phyloP scores from a whole-genome alignment of 2,329 filamentous ascomycete species.

The Saccharata proteae region DNA sequence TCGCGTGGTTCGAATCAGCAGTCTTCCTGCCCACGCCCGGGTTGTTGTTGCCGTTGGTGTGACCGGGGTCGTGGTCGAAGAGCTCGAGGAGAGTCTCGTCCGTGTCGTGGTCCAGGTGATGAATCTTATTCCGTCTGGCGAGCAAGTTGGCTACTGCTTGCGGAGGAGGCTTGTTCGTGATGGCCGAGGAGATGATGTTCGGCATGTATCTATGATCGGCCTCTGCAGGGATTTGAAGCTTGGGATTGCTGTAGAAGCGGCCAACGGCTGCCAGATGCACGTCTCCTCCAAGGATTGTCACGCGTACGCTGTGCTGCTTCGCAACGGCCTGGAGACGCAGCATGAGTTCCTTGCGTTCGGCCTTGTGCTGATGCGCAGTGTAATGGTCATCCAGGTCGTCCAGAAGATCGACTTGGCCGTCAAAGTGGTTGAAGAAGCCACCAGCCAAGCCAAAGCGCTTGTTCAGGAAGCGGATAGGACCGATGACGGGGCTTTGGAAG shows the following conservation, averaged over 20 bases:
- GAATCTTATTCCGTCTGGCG: conserved; percentile 52
- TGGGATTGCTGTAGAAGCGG: conserved; percentile 51
- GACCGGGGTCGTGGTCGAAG: conserved; percentile 48
- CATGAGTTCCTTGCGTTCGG: conserved; percentile 66
- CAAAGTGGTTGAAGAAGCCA: conserved; percentile 84
- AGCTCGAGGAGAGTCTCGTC: conserved; percentile 53
- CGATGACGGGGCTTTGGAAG: conserved; percentile 73
- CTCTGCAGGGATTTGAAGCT: conserved; percentile 43
- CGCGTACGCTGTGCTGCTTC: conserved; percentile 42
- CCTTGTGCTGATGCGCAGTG: conserved; percentile 82
- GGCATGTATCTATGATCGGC: conserved; percentile 52
- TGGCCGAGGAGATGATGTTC: conserved; percentile 52
- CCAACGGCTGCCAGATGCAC: conserved; percentile 52
- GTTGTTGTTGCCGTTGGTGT: conserved; percentile 34
- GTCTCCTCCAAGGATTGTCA: conserved; percentile 53
- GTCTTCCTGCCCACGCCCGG: conserved; percentile 41
- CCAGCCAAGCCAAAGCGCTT: conserved; percentile 80
- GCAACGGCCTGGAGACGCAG: conserved; percentile 49
- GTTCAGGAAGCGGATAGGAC: conserved; percentile 79
- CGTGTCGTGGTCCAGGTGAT: conserved; percentile 49
- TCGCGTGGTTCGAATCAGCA: conserved; percentile 64
- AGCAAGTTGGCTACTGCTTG: conserved; percentile 53
- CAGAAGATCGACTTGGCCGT: conserved; percentile 57
- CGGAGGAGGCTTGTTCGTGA: conserved; percentile 57
- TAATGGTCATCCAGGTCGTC: conserved; percentile 63